Conservation (phyloP, 73 alveolate genomes). For the Urostyla sp. region DNA sequence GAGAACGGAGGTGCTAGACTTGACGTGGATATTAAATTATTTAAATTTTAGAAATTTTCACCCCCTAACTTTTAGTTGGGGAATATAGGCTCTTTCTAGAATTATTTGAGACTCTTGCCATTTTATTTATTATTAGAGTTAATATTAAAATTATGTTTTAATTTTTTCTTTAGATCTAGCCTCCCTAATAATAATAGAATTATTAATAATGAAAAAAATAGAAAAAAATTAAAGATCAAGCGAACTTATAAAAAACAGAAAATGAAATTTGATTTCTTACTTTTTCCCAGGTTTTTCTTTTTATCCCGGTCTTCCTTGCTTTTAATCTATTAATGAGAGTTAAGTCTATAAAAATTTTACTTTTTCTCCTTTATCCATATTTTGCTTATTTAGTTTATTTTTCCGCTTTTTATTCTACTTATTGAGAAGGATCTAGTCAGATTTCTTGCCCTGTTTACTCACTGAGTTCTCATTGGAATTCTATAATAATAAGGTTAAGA, state of each 20-base stretch:
- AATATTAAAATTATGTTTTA: background rate
- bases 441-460: background rate
- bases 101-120: background rate
- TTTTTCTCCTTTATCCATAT: background rate
- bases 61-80: slow-evolving; percentile 27
- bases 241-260: too few relatives aligned
- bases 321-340: background rate
- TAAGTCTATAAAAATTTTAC: background rate
- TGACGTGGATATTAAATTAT: background rate
- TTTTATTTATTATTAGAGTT: too few relatives aligned
- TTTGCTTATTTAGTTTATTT: slow-evolving; percentile 14
- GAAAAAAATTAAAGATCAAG: background rate
- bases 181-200: background rate
- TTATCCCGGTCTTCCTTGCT: background rate
- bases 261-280: background rate
- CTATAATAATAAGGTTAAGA: background rate
- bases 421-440: background rate
- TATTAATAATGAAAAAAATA: background rate
- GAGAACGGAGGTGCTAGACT: slow-evolving; percentile 9
- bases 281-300: background rate
- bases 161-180: slow-evolving; percentile 23
- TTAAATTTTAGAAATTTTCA: background rate
- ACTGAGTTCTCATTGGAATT: background rate
- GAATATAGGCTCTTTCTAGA: background rate
- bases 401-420: slow-evolving; percentile 51